phyloP scores from a whole-genome alignment of 2,329 filamentous ascomycete species.

The Blumeria hordei region DNA sequence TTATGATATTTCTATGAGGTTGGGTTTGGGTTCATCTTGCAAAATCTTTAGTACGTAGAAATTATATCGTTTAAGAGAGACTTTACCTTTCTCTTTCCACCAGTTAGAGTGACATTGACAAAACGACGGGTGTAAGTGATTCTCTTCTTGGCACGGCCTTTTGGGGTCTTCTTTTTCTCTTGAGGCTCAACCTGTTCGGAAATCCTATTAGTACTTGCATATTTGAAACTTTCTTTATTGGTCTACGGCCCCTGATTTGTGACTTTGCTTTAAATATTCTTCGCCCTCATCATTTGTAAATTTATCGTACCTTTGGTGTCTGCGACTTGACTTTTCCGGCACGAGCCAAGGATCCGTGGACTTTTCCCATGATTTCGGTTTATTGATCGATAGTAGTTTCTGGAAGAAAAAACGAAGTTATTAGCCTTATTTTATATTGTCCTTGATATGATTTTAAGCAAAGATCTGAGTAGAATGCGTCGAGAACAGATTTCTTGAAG shows the following conservation, averaged over 20 bases:
- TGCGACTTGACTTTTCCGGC: slow-evolving; percentile 97
- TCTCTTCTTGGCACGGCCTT: slow-evolving; percentile 94
- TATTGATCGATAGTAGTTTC: too few relatives aligned
- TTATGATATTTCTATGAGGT: slow-evolving; percentile 27
- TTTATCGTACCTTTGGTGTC: slow-evolving; percentile 55
- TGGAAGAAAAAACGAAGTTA: too few relatives aligned
- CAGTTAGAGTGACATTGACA: slow-evolving; percentile 92
- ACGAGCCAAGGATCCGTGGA: slow-evolving; percentile 85
- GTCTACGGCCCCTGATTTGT: too few relatives aligned
- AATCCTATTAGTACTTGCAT: background rate
- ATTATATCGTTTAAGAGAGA: background rate
- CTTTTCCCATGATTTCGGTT: slow-evolving; percentile 53
- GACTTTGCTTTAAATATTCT: too few relatives aligned
- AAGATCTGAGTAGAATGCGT: too few relatives aligned
- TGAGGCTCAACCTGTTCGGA: slow-evolving; percentile 49
- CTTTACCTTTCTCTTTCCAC: slow-evolving; percentile 86
- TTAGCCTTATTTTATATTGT: too few relatives aligned
- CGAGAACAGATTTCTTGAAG: too few relatives aligned
- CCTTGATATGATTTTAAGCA: too few relatives aligned
- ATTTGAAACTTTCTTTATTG: slow-evolving; percentile 2
- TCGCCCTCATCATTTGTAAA: background rate
- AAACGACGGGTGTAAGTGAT: slow-evolving; percentile 92
- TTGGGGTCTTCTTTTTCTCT: slow-evolving; percentile 93
- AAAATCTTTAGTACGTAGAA: background rate
- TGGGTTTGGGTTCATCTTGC: slow-evolving; percentile 71